Base-by-base conservation (phyloP, 495 filamentous ascomycete genomes). In the Stereocaulon alpinum region DNA sequence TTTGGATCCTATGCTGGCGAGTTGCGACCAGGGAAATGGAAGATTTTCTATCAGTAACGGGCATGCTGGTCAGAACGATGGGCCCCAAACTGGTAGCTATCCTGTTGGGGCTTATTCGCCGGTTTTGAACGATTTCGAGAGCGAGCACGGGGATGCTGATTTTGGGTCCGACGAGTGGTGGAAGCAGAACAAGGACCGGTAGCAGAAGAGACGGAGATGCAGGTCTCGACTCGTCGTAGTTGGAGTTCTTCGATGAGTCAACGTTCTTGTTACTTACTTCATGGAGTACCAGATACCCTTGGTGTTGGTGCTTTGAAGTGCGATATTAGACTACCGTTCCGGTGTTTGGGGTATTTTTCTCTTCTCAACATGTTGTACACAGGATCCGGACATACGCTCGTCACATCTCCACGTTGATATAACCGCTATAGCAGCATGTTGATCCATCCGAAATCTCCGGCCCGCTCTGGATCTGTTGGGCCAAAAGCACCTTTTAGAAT, bases 1-100 rank as follows among this genome's bases (percentile, higher is more conserved):
- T 61, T 61, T 81, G 40, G 77, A 81, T 48, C 78, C 78, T 30
- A 57, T 70, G 41, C 54, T 66, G 44, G 58, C 65, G 40, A 61
- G 59, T 20, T 61, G 59, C 64, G 66, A 57, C 55, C 40, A 57
- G 30, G 40, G 47, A 34, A 44, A 51, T 44, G 4, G 20, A 27
- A 32, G 27, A 32, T 48, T 49, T 34, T 49, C 62, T 5, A 37
- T 20, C 20, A 40, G 58, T 27, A 60, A 47, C 58, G 58, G 51
- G 17, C 40, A 60, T 47, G 30, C 22, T 11, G 49, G 15, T 22
- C 40, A 55, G 14, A 4, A 15, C 15, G 48, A 32, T 5, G 58
- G 48, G 18, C 30, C 41, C 7, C 58, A 43, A 11, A 34, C 27
- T 22, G 58, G 40, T 22, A 49, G 51, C 17, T 60, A 44, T 22